Evolutionary conservation across 2,329 filamentous ascomycete species (phyloP).

Genomic region (Xylaria sp.): DNA sequence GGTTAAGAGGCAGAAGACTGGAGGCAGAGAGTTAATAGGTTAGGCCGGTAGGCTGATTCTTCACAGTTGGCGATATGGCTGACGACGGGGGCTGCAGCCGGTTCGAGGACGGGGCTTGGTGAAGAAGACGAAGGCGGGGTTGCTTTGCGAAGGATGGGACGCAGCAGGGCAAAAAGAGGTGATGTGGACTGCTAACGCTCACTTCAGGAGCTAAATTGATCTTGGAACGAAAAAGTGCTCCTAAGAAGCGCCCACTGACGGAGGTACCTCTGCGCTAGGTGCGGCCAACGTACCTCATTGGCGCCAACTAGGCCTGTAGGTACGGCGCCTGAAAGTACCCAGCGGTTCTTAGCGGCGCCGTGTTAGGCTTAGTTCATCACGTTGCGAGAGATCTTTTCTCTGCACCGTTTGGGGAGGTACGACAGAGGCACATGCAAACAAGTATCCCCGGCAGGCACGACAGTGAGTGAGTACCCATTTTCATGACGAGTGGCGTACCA

Average conservation of each 20-base stretch:
- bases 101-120: slow-evolving; percentile 5
- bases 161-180: slow-evolving; percentile 9
- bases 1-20: too few relatives aligned
- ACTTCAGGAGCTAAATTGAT: background rate
- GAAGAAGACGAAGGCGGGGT: slow-evolving; percentile 18
- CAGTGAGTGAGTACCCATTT: too few relatives aligned
- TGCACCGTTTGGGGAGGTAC: too few relatives aligned
- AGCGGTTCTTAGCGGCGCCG: too few relatives aligned
- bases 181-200: slow-evolving; percentile 12
- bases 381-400: too few relatives aligned
- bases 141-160: slow-evolving; percentile 16
- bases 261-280: background rate
- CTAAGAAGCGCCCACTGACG: background rate
- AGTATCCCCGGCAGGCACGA: too few relatives aligned
- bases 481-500: too few relatives aligned
- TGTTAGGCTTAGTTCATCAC: too few relatives aligned
- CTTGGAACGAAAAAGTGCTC: slow-evolving; percentile 8
- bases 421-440: too few relatives aligned
- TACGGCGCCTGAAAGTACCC: too few relatives aligned
- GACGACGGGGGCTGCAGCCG: slow-evolving; percentile 7
- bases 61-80: slow-evolving; percentile 9
- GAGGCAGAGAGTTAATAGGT: background rate
- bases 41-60: slow-evolving; percentile 2
- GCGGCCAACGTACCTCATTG: background rate
- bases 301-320: too few relatives aligned